These are phyloP conservation scores for Ceratocystiopsis minuta DNA, from an alignment of 2,329 filamentous ascomycete genomes.

Conservation along the genomic window DNA sequence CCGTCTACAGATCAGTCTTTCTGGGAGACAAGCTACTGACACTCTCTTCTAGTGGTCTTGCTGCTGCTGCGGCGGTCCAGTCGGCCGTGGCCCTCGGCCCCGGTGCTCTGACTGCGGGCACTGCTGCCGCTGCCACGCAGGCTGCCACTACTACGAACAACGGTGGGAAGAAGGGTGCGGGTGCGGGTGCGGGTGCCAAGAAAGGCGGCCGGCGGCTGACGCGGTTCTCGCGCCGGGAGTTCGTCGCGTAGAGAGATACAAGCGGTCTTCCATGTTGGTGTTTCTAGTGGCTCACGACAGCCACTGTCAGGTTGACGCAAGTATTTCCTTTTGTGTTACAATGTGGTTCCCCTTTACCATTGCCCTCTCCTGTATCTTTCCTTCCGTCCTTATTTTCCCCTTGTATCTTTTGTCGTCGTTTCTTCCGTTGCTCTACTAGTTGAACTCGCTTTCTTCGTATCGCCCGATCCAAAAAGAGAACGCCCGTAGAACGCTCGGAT, in stretches of 20 bases:
- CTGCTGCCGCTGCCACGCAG: constrained; percentile 3
- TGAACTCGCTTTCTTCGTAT: too few relatives aligned
- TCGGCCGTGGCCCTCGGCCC: constrained; percentile 12
- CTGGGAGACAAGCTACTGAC: too few relatives aligned
- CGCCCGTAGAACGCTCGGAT: too few relatives aligned
- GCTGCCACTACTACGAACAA: constrained; percentile 5
- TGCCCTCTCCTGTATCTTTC: too few relatives aligned
- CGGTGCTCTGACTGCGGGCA: constrained; percentile 9
- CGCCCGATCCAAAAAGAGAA: too few relatives aligned
- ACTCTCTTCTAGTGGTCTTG: constrained; percentile 7
- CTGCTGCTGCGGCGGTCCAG: constrained; percentile 9
- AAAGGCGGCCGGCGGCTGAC: constrained; percentile 6
- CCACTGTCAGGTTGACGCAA: too few relatives aligned
- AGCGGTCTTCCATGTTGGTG: neutral
- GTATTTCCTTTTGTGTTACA: neutral
- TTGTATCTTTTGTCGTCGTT: too few relatives aligned
- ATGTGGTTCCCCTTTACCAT: neutral
- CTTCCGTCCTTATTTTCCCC: too few relatives aligned
- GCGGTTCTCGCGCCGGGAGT: constrained; percentile 9
- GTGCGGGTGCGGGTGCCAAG: neutral
- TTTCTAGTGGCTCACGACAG: neutral
- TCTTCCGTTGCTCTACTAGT: too few relatives aligned
- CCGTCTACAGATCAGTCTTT: neutral
- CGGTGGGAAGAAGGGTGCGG: constrained; percentile 2
- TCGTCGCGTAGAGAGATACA: constrained; percentile 6